These are phyloP conservation scores for Candolleomyces efflorescens DNA, from an alignment of 768 basidiomycete genomes.

Conservation along the genomic window DNA sequence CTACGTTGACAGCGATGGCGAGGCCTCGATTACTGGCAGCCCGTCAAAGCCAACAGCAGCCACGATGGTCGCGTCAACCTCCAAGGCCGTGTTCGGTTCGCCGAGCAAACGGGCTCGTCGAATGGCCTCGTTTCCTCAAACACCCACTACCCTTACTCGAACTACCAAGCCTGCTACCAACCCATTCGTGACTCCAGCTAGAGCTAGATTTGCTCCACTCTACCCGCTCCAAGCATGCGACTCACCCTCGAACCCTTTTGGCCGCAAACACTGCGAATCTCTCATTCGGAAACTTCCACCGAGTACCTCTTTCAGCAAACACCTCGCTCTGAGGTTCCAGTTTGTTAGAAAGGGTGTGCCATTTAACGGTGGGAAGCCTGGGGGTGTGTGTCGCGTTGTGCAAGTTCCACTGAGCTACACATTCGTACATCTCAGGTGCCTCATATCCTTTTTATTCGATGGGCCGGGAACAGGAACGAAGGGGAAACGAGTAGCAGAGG, in stretches of 20 bases:
- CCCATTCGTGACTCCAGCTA: slow-evolving; percentile 14
- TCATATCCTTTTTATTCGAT: slow-evolving; percentile 60
- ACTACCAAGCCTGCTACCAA: neutral
- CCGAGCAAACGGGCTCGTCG: neutral
- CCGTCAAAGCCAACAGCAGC: neutral
- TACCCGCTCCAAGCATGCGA: slow-evolving; percentile 52
- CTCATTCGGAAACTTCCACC: slow-evolving; percentile 35
- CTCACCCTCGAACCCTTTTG: slow-evolving; percentile 70
- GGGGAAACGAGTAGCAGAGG: slow-evolving; percentile 8
- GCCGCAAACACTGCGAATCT: slow-evolving; percentile 44
- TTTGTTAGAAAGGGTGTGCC: slow-evolving; percentile 33
- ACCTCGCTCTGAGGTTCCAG: slow-evolving; percentile 63
- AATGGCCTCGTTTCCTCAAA: neutral
- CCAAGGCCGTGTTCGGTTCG: neutral
- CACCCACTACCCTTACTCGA: neutral
- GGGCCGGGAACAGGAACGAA: slow-evolving; percentile 14
- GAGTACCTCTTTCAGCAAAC: slow-evolving; percentile 50
- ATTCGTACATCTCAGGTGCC: slow-evolving; percentile 57
- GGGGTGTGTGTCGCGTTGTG: slow-evolving; percentile 58
- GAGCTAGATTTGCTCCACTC: slow-evolving; percentile 28
- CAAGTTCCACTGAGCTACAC: slow-evolving; percentile 72
- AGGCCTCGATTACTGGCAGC: neutral
- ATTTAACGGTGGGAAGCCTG: slow-evolving; percentile 23
- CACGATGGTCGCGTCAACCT: neutral
- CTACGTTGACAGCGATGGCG: neutral